Conservation (phyloP, 1,284 basidiomycete species). For the Austropuccinia psidii region DNA sequence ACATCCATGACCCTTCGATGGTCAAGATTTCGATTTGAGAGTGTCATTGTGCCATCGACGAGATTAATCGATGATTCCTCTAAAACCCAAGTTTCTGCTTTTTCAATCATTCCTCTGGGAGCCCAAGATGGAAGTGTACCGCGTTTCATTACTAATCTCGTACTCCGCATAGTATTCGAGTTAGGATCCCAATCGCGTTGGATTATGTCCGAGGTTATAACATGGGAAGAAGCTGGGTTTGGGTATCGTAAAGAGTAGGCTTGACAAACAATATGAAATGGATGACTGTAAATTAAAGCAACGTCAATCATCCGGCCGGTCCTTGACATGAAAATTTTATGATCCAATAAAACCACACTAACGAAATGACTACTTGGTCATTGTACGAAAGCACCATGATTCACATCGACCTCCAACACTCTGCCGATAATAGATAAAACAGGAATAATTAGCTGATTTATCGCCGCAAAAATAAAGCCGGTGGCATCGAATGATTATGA, state of each 20-base stretch:
- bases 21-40: conserved; percentile 27
- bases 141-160: conserved; percentile 81
- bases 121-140: conserved; percentile 87
- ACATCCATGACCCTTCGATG: conserved; percentile 28
- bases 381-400: conserved; percentile 32
- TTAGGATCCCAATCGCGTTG: conserved; percentile 64
- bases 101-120: conserved; percentile 61
- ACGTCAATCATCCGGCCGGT: background rate
- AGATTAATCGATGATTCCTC: conserved; percentile 21
- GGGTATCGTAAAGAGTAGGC: conserved; percentile 95
- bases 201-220: conserved; percentile 89
- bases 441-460: too few species aligned
- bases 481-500: too few species aligned
- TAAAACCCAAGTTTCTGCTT: conserved; percentile 35
- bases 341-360: background rate
- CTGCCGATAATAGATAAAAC: too few species aligned
- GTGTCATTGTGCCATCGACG: conserved; percentile 2
- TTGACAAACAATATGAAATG: conserved; percentile 80
- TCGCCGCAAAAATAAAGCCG: too few species aligned
- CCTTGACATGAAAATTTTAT: background rate
- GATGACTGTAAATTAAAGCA: conserved; percentile 56
- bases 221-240: conserved; percentile 88
- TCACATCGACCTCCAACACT: too few species aligned
- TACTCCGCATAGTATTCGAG: conserved; percentile 69
- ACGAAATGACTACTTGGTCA: conserved; percentile 29